Base-by-base conservation (phyloP, 2,329 filamentous ascomycete genomes). In the Aspergillus sp. region DNA sequence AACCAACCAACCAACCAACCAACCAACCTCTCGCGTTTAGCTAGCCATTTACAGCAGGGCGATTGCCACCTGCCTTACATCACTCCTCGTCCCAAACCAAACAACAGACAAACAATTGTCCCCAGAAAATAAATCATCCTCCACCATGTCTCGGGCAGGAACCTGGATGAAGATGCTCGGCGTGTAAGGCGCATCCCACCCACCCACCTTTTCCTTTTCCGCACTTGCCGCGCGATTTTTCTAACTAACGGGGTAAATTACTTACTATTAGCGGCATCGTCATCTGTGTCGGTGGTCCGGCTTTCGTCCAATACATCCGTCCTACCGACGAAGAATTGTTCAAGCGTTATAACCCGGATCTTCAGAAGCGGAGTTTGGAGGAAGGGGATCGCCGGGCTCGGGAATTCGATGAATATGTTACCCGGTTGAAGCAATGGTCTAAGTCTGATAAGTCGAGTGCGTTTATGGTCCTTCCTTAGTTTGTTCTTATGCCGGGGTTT, bases 311-410 rank as follows among this genome's bases (percentile, higher is more conserved):
- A 78, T 96, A 88, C 45, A 66, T 80, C 59, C 77, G 78, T 28
- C 95, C 95, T 2, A 89, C 90, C 12, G 92, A 97, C 69, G 95
- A 97, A 77, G 92, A 98, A 79, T 84, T 99, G 45, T 92, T 96
- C 82, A 83, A 85, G 76, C 87, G 85, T 77, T 98, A 98, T 81
- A 98, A 94, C 76, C 94, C 94, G 0, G 95, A 98, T 36, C 85
- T 99, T n/a, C 91, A 95, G 74, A 91, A 91, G 76, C 87, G 90
- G 72, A 92, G 91, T 63, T 80, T 96, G n/a, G 92, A 93, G 76
- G 86, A 88, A 60, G 86, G 92, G 17, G 83, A 89, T 60, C 87
- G 90, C 74, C 85, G 86, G 62, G 87, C 95, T 72, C 85, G 93
- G 76, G 92, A 97, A 61, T 97, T 97, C 69, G 91, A 97, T 72